Base-by-base conservation (phyloP, 2,329 filamentous ascomycete species). In the Botrytis cinerea region DNA sequence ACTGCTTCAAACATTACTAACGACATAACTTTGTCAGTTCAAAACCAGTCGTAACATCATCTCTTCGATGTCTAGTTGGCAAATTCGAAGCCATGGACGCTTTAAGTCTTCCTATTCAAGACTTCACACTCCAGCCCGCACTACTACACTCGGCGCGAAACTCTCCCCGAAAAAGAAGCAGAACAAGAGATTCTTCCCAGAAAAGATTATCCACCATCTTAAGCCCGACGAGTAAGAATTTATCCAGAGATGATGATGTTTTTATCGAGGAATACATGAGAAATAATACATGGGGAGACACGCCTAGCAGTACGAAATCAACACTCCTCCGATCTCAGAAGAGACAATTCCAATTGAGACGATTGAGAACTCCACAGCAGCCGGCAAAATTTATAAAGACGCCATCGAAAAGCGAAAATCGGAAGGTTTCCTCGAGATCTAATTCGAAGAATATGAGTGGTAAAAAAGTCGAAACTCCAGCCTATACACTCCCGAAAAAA, bases 31-130 rank as follows among this genome's bases (percentile, higher is more conserved):
- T 18, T 48, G 20, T 40, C 40, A 51, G 54, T 22, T 45, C 67
- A 40, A 57, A 68, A 64, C 61, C 66, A 43, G 40, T 60, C 48
- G 57, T 76, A 75, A 32, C 62, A 74, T 70, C 76, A 73, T 16
- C 69, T 77, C 32, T 73, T 75, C 35, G 70, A 25, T 78, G 78
- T 60, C 62, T 80, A 4, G 75, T 81, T 60, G 76, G 74, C 22
- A 79, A 75, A 57, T 81, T 81, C 66, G 79, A 81, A 75, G 75
- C 74, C 12, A 75, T 80, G 12, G 79, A 80, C 74, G 73, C 77
- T 4, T 14, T 78, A 5, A 78, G 76, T 73, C 67, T 78, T 18
- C 76, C 77, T 6, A 61, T 75, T 28, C 69, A 75, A 8, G 70
- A 69, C 14, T 43, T 60, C 20, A 60, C 74, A 16, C 74, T 78